phyloP scores from a whole-genome alignment of 495 filamentous ascomycete genomes.

The Annulohypoxylon maeteangense region DNA sequence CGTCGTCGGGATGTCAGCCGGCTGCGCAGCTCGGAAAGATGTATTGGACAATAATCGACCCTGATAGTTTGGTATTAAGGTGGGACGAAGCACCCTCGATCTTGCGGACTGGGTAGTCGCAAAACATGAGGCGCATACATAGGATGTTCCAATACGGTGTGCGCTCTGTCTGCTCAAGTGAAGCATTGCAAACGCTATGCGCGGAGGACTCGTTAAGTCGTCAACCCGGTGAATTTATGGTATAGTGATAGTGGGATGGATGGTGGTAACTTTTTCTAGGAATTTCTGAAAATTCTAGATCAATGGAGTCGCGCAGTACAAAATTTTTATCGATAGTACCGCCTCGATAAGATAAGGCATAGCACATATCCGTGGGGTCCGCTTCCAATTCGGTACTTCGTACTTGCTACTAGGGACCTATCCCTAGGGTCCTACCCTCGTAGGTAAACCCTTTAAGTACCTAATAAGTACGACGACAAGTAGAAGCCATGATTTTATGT shows the following conservation, averaged over 20 bases:
- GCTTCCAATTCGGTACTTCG: no score
- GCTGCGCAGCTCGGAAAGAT: slow-evolving; percentile 9
- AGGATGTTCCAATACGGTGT: slow-evolving; percentile 39
- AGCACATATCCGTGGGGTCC: neutral
- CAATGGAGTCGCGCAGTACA: neutral
- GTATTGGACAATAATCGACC: slow-evolving; percentile 28
- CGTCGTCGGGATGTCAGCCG: slow-evolving; percentile 6
- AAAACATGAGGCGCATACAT: slow-evolving; percentile 45
- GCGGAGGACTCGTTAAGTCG: slow-evolving; percentile 5
- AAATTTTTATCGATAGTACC: slow-evolving; percentile 20
- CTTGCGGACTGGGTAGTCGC: slow-evolving; percentile 22
- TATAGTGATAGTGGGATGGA: neutral
- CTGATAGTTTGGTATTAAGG: slow-evolving; percentile 18
- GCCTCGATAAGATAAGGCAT: slow-evolving; percentile 1
- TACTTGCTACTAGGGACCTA: no score
- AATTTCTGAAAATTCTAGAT: slow-evolving; percentile 25
- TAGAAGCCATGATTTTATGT: neutral
- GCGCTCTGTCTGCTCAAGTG: slow-evolving; percentile 41
- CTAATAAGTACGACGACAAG: neutral
- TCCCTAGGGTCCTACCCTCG: neutral
- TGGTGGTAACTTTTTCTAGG: neutral
- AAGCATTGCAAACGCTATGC: slow-evolving; percentile 47
- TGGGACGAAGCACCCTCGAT: slow-evolving; percentile 21
- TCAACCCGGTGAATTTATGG: neutral
- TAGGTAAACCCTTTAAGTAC: neutral